Evolutionary conservation across 768 basidiomycete genomes (phyloP).

Genomic region (Suillus discolor): DNA sequence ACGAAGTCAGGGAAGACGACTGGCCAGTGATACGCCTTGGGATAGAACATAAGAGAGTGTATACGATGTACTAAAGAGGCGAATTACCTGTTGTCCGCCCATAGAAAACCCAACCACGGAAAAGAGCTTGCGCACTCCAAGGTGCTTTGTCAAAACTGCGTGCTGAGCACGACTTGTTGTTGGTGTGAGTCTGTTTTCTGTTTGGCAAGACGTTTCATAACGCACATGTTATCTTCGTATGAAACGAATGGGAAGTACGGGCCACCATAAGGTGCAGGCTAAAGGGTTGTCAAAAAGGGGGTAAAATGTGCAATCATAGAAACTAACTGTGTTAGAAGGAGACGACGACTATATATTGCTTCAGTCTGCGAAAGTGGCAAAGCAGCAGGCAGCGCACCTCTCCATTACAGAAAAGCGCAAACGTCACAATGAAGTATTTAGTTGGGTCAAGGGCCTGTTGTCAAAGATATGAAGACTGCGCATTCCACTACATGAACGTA

Average conservation of each 20-base stretch:
- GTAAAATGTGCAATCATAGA: neutral
- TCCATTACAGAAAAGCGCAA: conserved; percentile 60
- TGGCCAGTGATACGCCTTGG: conserved; percentile 58
- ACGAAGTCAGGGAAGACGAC: conserved; percentile 60
- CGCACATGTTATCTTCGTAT: conserved; percentile 61
- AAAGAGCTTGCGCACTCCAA: conserved; percentile 46
- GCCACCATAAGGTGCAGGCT: conserved; percentile 59
- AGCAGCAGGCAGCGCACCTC: conserved; percentile 40
- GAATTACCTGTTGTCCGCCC: conserved; percentile 53
- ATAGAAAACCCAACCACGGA: conserved; percentile 59
- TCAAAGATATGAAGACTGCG: neutral
- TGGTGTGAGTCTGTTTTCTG: neutral
- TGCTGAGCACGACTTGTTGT: conserved; percentile 56
- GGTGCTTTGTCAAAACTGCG: conserved; percentile 48
- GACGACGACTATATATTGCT: conserved; percentile 53
- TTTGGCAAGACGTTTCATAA: neutral
- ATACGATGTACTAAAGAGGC: conserved; percentile 16
- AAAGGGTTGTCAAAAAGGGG: neutral
- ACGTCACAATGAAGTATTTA: conserved; percentile 57
- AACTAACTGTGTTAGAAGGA: conserved; percentile 56
- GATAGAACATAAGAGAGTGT: conserved; percentile 16
- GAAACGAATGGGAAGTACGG: conserved; percentile 60
- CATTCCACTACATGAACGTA: neutral
- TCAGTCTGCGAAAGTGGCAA: neutral
- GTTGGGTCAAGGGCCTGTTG: conserved; percentile 49